These are phyloP conservation scores for Goniomonas avonlea DNA, from an alignment of 78 protist genomes.

Conservation along the genomic window DNA sequence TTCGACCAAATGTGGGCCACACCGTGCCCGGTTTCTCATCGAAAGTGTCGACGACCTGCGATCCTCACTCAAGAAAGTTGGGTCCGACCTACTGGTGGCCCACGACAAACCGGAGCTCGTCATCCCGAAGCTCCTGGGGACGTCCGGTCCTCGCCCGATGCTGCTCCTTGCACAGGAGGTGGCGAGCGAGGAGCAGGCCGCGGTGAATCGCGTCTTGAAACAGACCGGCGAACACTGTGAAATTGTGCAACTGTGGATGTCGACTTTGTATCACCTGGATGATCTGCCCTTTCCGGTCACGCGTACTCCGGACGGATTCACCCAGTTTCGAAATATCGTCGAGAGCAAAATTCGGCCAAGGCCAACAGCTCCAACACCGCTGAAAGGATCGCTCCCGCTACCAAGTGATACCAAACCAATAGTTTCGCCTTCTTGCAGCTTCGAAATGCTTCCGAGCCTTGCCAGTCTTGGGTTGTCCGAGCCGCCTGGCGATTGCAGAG, in stretches of 20 bases:
- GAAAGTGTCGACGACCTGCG: conserved; percentile 32
- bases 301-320: background rate
- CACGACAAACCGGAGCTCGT: conserved; percentile 37
- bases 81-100: conserved; percentile 32
- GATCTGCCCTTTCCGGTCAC: background rate
- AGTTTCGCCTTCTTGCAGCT: background rate
- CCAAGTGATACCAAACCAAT: background rate
- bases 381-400: background rate
- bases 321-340: background rate
- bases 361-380: background rate
- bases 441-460: background rate
- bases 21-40: background rate
- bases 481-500: background rate
- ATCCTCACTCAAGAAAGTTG: background rate
- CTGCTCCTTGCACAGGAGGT: background rate
- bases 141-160: background rate
- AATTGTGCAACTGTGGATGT: background rate
- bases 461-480: background rate
- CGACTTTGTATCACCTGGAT: background rate
- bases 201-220: background rate
- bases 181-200: background rate
- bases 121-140: background rate
- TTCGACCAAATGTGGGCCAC: background rate
- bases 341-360: background rate
- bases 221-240: background rate